These are phyloP conservation scores for Tetrahymena borealis DNA, from an alignment of 73 alveolate genomes.

Conservation along the genomic window DNA sequence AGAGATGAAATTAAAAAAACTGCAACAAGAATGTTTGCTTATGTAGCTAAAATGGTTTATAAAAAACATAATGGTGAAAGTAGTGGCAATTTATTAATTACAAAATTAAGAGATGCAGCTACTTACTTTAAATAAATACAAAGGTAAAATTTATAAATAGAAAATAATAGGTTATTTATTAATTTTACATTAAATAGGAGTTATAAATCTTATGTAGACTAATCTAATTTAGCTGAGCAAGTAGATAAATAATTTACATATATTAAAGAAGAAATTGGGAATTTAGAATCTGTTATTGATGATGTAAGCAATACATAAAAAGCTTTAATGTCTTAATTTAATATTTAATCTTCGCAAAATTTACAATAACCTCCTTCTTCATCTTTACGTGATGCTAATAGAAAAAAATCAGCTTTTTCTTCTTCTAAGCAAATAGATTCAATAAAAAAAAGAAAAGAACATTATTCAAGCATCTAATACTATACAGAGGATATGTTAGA, in stretches of 20 bases:
- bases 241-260: neutral
- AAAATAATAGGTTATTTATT: neutral
- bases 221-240: neutral
- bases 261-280: neutral
- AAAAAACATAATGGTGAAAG: too few species aligned
- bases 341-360: too few species aligned
- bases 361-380: too few species aligned
- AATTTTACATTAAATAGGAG: neutral
- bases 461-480: neutral
- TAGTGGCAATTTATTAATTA: too few species aligned
- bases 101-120: too few species aligned
- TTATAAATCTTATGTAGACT: neutral
- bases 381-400: too few species aligned
- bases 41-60: too few species aligned
- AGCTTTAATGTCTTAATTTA: too few species aligned
- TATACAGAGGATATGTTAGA: neutral
- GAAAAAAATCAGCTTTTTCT: neutral
- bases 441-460: neutral
- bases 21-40: slow-evolving; percentile 43
- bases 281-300: too few species aligned
- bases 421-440: neutral
- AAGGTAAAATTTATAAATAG: too few species aligned
- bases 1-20: slow-evolving; percentile 38
- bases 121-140: too few species aligned
- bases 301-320: too few species aligned